A percentile compares a stretch with the other conserved stretches of the same genome.
Evolutionary conservation across 768 basidiomycete species (phyloP).

Genomic region (Tricholoma furcatifolium): DNA sequence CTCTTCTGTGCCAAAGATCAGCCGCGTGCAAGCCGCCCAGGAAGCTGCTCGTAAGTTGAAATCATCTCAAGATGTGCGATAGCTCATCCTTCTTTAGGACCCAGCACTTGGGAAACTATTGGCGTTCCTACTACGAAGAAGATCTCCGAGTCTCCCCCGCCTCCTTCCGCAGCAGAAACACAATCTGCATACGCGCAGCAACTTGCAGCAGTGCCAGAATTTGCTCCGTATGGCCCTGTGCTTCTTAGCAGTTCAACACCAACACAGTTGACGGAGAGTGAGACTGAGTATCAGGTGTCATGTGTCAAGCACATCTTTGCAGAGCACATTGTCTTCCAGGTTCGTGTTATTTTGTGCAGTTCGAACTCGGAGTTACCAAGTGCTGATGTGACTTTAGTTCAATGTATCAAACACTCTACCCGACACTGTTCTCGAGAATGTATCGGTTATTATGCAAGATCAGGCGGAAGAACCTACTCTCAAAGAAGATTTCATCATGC

Average conservation of each 20-base stretch:
- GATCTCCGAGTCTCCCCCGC: conserved; percentile 58
- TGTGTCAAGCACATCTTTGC: conserved; percentile 97
- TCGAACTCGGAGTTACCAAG: neutral
- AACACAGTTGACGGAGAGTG: conserved; percentile 87
- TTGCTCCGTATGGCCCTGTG: conserved; percentile 81
- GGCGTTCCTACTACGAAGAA: conserved; percentile 65
- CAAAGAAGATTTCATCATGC: conserved; percentile 94
- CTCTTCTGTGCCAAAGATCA: conserved; percentile 88
- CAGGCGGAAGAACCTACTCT: conserved; percentile 70
- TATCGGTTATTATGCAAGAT: conserved; percentile 90
- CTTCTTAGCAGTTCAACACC: conserved; percentile 83
- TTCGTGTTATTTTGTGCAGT: conserved; percentile 29
- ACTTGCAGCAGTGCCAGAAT: conserved; percentile 82
- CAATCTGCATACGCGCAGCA: conserved; percentile 88
- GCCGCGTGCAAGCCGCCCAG: conserved; percentile 86
- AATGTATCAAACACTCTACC: conserved; percentile 97
- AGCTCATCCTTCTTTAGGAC: conserved; percentile 46
- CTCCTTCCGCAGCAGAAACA: conserved; percentile 82
- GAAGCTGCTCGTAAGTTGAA: conserved; percentile 75
- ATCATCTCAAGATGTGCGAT: neutral
- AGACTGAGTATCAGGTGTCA: conserved; percentile 97
- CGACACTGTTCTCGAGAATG: conserved; percentile 92
- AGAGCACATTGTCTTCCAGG: conserved; percentile 97
- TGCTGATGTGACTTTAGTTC: conserved; percentile 53
- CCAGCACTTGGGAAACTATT: conserved; percentile 84